Evolutionary conservation across 495 filamentous ascomycete species (phyloP).

Genomic region (Mycothermus thermophilus): DNA sequence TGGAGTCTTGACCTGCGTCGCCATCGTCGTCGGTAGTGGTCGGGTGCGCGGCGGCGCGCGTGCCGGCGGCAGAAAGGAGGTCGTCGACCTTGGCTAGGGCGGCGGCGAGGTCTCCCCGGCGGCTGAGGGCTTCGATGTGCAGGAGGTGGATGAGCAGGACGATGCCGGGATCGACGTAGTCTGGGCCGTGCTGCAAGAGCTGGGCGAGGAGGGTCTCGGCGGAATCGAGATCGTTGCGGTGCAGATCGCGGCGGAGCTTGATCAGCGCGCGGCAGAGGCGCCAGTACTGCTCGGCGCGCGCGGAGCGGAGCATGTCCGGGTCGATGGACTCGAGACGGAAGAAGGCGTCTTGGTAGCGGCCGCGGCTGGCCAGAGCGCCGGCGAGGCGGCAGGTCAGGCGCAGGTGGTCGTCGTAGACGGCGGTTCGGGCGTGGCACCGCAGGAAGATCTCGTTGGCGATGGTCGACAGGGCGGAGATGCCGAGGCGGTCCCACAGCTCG

Average conservation of each 20-base stretch:
- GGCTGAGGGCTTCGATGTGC: slow-evolving; percentile 57
- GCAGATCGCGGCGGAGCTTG: slow-evolving; percentile 55
- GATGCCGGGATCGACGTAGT: slow-evolving; percentile 52
- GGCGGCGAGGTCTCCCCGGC: slow-evolving; percentile 43
- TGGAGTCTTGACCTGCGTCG: slow-evolving; percentile 50
- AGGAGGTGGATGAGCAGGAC: slow-evolving; percentile 53
- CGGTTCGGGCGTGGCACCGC: slow-evolving; percentile 49
- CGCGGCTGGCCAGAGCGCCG: slow-evolving; percentile 34
- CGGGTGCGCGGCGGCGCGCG: slow-evolving; percentile 45
- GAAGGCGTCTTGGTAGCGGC: slow-evolving; percentile 59
- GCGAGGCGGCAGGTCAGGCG: slow-evolving; percentile 40
- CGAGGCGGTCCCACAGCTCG: slow-evolving; percentile 63
- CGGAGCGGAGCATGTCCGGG: slow-evolving; percentile 50
- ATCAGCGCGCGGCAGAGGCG: slow-evolving; percentile 57
- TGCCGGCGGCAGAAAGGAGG: slow-evolving; percentile 47
- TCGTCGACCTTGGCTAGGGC: slow-evolving; percentile 58
- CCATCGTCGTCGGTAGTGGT: slow-evolving; percentile 54
- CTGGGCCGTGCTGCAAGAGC: slow-evolving; percentile 33
- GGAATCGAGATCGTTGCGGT: slow-evolving; percentile 53
- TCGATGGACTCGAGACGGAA: slow-evolving; percentile 52
- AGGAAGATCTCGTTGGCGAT: slow-evolving; percentile 64
- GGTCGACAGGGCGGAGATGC: slow-evolving; percentile 49
- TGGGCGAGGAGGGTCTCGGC: slow-evolving; percentile 53
- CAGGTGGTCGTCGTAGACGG: slow-evolving; percentile 65
- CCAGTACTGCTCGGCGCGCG: slow-evolving; percentile 74